Evolutionary conservation across 306 rosid genomes (phyloP).

Genomic region (Quercus mongolica): DNA sequence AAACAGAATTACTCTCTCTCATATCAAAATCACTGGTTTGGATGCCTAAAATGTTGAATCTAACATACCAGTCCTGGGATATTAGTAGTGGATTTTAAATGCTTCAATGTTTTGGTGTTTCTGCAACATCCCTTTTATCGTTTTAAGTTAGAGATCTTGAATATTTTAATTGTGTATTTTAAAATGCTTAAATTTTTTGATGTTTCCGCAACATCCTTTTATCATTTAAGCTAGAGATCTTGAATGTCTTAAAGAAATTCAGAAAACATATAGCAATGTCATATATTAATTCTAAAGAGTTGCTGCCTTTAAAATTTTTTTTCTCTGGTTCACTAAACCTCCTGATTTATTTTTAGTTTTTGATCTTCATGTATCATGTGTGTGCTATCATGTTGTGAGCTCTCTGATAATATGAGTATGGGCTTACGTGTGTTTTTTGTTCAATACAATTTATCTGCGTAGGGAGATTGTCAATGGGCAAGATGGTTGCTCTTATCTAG

Average conservation of each 20-base stretch:
- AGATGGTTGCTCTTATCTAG: slow-evolving; percentile 84
- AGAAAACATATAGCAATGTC: not conserved
- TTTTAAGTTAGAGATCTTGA: not conserved
- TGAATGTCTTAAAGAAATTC: not conserved
- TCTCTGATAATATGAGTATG: slow-evolving; percentile 2
- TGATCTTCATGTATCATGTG: not conserved
- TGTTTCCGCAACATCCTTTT: not conserved
- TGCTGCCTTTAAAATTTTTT: not conserved
- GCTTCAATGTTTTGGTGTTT: slow-evolving; percentile 2
- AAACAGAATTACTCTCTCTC: not conserved
- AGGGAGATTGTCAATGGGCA: slow-evolving; percentile 95
- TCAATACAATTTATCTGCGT: slow-evolving; percentile 31
- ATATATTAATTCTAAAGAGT: not conserved
- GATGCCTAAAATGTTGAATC: not conserved
- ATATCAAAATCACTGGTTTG: not conserved
- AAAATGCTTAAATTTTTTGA: not conserved
- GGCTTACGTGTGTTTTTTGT: slow-evolving; percentile 18
- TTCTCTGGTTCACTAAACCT: not conserved
- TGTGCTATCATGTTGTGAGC: not conserved
- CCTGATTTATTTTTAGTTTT: not conserved
- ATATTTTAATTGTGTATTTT: not conserved
- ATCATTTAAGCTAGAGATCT: not conserved
- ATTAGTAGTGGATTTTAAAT: not conserved
- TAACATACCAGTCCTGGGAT: not conserved
- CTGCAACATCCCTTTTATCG: not conserved